A percentile compares a stretch with the other conserved stretches of the same genome.
phyloP scores from a whole-genome alignment of 2,329 filamentous ascomycete species.

The Scolecobasidium constrictum region DNA sequence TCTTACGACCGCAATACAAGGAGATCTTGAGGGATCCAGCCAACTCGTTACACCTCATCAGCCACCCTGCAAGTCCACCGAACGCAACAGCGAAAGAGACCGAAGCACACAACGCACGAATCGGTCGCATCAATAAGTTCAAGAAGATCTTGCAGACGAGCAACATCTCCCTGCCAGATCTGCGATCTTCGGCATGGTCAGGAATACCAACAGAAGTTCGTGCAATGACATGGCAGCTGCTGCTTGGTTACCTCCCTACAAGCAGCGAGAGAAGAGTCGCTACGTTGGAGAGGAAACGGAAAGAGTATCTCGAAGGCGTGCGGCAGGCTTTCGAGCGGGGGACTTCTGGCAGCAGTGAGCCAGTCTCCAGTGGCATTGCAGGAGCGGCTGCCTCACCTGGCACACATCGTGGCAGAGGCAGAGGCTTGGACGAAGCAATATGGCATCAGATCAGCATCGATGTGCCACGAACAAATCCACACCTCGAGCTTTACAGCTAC shows the following conservation, averaged over 20 bases:
- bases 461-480: conserved; percentile 89
- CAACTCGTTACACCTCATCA: conserved; percentile 89
- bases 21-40: conserved; percentile 80
- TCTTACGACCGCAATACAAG: conserved; percentile 92
- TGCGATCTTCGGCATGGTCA: conserved; percentile 83
- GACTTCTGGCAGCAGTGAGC: conserved; percentile 23
- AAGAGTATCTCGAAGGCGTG: conserved; percentile 92
- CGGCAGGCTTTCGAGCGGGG: conserved; percentile 51
- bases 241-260: conserved; percentile 92
- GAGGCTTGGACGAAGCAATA: conserved; percentile 87
- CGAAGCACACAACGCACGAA: conserved; percentile 76
- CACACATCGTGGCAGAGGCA: conserved; percentile 48
- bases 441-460: conserved; percentile 99
- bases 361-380: conserved; percentile 42
- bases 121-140: conserved; percentile 96
- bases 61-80: conserved; percentile 63
- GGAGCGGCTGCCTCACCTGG: conserved; percentile 23
- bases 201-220: conserved; percentile 90
- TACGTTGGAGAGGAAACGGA: conserved; percentile 85
- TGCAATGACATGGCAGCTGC: conserved; percentile 96
- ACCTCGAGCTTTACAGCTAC: conserved; percentile 88
- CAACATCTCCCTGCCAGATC: conserved; percentile 72
- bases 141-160: conserved; percentile 90
- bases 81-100: conserved; percentile 73
- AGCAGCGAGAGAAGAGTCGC: conserved; percentile 86